phyloP scores from a whole-genome alignment of 805 yeast species.

The Lipomyces anomalus region DNA sequence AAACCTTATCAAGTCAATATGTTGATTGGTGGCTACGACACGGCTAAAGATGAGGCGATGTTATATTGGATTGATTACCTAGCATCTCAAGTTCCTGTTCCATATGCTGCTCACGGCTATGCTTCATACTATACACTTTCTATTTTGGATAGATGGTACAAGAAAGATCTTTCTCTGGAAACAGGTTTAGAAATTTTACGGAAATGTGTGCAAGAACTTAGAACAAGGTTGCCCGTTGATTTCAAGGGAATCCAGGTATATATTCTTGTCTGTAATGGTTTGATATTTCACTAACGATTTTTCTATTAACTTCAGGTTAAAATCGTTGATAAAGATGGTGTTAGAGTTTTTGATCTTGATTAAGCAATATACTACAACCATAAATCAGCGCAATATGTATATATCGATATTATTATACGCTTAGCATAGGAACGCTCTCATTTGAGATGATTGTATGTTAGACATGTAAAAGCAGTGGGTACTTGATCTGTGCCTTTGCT shows the following conservation, averaged over 20 bases:
- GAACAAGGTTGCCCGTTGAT: slow-evolving; percentile 84
- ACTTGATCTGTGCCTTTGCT: too few relatives aligned
- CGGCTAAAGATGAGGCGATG: slow-evolving; percentile 51
- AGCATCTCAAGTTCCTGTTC: slow-evolving; percentile 84
- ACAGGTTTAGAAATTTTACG: slow-evolving; percentile 74
- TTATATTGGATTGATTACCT: slow-evolving; percentile 89
- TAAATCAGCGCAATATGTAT: too few relatives aligned
- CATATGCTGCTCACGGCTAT: slow-evolving; percentile 97
- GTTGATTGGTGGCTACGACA: slow-evolving; percentile 79
- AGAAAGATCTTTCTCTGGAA: slow-evolving; percentile 63
- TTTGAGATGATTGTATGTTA: too few relatives aligned
- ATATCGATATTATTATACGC: too few relatives aligned
- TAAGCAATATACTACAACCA: too few relatives aligned
- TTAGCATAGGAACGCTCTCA: too few relatives aligned
- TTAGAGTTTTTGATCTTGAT: slow-evolving; percentile 43
- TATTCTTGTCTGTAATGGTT: background rate
- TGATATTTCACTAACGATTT: slow-evolving; percentile 1
- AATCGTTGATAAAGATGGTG: slow-evolving; percentile 59
- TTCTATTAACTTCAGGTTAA: slow-evolving; percentile 42
- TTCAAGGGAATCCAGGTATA: slow-evolving; percentile 71
- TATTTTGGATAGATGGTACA: slow-evolving; percentile 82
- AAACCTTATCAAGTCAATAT: slow-evolving; percentile 93
- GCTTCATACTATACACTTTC: slow-evolving; percentile 95
- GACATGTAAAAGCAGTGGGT: too few relatives aligned
- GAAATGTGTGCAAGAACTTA: slow-evolving; percentile 70